A percentile compares a stretch with the other conserved stretches of the same genome.
Evolutionary conservation across 2,329 filamentous ascomycete genomes (phyloP).

Genomic region (Pyrenophora graminea): DNA sequence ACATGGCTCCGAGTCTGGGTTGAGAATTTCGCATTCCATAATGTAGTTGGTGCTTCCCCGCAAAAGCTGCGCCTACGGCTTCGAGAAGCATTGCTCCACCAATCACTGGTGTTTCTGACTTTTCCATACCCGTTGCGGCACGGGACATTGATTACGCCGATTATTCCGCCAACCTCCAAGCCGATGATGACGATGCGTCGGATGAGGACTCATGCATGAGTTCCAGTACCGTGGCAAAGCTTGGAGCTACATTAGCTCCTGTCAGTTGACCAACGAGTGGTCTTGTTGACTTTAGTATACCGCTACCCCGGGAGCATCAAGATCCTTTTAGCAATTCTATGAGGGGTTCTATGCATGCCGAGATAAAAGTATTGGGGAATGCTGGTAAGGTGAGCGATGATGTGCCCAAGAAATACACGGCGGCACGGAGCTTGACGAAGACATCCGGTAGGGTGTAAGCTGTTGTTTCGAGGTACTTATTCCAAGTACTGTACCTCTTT

Average conservation of each 20-base stretch:
- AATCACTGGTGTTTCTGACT: conserved; percentile 17
- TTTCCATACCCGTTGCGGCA: conserved; percentile 22
- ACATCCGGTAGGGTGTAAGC: conserved; percentile 5
- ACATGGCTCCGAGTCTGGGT: conserved; percentile 1
- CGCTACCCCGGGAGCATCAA: conserved; percentile 6
- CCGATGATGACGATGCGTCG: conserved; percentile 21
- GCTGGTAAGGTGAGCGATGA: conserved; percentile 8
- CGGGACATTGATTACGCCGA: conserved; percentile 22
- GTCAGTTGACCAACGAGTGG: conserved; percentile 21
- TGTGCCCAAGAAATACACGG: conserved; percentile 4
- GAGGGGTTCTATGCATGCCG: conserved; percentile 20
- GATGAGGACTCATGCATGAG: conserved; percentile 17
- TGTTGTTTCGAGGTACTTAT: conserved; percentile 8
- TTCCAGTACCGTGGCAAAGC: conserved; percentile 16
- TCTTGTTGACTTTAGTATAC: conserved; percentile 9
- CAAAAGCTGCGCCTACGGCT: conserved; percentile 18
- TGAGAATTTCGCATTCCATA: background rate
- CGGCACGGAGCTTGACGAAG: conserved; percentile 17
- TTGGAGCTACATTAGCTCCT: conserved; percentile 23
- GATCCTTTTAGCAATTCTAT: conserved; percentile 9
- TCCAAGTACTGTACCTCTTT: conserved; percentile 13
- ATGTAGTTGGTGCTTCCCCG: conserved; percentile 15
- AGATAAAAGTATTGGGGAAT: conserved; percentile 15
- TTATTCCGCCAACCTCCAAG: conserved; percentile 28
- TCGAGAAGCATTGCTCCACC: conserved; percentile 34